Base-by-base conservation (phyloP, 495 filamentous ascomycete species). In the Bryoglossum gracile region DNA sequence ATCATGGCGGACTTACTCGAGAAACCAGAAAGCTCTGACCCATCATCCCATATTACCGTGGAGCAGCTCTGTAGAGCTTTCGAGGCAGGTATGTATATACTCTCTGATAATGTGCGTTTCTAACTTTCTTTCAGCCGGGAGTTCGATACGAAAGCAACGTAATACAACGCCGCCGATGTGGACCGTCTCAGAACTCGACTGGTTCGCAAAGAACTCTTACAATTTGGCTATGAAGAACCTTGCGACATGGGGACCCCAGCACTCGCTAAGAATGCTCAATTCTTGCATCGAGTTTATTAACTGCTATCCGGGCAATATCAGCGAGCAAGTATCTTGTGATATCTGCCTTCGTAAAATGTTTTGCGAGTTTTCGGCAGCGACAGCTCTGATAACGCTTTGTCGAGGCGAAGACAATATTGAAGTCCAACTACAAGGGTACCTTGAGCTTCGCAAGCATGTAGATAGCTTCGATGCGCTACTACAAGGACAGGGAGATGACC, bases 131-230 rank as follows among this genome's bases (percentile, higher is more conserved):
- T 35, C 30, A 71, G 65, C 65, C 56, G 74, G 74, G 6, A 54
- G 65, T 4, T 65, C 67, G 6, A 73, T 69, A 62, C 69, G 63
- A 65, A 70, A 64, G 58, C 57, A 61, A 41, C 65, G 55, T 53
- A 58, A 38, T 39, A 53, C 30, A n/a, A n/a, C n/a, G n/a, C n/a
- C n/a, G 46, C 59, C 25, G 61, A 61, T 74, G 11, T 83, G 85
- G 61, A 75, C 67, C 1, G 37, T 72, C 17, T 65, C 66, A 21
- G 87, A 94, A 50, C 68, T 91, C 2, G 73, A 91, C 59, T 92
- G 88, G 87, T 87, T 94, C 63, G 81, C 78, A 38, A 76, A 79
- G 45, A 89, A 82, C 54, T 76, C 78, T 5, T 94, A 92, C 62
- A 89, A 90, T 54, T 61, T 87, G 19, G 76, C 80, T 0, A 59